Evolutionary conservation across 164 flowering plant genomes (phyloP), one percentile per base, ranked within the genome.

Genomic region (Magnolia kwangsiensis): DNA sequence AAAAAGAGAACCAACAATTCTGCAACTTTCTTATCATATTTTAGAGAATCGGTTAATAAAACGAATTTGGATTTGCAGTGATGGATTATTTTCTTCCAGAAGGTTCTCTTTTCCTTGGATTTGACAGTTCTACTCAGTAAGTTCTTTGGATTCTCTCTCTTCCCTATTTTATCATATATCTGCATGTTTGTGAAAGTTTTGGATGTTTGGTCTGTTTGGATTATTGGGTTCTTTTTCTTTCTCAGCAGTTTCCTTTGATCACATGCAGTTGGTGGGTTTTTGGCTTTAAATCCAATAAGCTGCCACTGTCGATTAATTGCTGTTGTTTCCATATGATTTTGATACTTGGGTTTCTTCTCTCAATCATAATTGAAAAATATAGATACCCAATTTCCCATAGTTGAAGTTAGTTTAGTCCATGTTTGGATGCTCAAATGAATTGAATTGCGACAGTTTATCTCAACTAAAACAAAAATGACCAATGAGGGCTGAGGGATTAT

Each of bases 91-190:
- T 87, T 71, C 84, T 88, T 3, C 91, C 93, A 1, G 78, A 81
- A 10, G 93, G 78, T 74, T 83, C 90, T 29, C 83, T 86, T 63
- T 90, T 90, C 74, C 88, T 90, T 65, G 93, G 93, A 2, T 83
- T 88, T 24, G 93, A 90, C 69, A 82, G 91, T 75, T 87, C 93
- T 49, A 90, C 93, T 19, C 91, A 90, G 93, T 90, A 79, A 85
- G 88, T 84, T 21, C 31, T 66, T 65, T 66, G 65, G 23, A 63
- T 66, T 66, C 18, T 55, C 18, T 13, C 10, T 55, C 4, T 55
- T 9, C 18, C 18, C 18, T 55, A 3, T 55, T 55, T 55, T 9
- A 37, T 37, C 45, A 37, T 37, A 37, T 37, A 37, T 37, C 45
- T 37, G 45, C 45, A 37, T 37, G 45, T 37, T 37, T 37, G 6